A percentile compares a stretch with the other conserved stretches of the same genome.
phyloP scores from a whole-genome alignment of 1,284 basidiomycete genomes.

The Cutaneotrichosporon sp. region DNA sequence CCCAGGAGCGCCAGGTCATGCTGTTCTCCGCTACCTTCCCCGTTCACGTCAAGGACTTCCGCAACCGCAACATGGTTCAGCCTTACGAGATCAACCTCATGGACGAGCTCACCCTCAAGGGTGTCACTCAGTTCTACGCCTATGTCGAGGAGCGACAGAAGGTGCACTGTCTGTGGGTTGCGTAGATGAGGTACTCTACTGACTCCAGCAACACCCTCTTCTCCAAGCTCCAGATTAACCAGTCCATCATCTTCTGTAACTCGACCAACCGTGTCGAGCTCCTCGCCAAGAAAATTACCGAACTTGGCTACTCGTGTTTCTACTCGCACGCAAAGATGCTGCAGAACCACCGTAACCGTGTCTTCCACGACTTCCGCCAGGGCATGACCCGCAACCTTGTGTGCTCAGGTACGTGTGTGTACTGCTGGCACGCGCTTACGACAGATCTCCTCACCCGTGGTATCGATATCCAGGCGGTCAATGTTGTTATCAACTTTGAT shows the following conservation, averaged over 20 bases:
- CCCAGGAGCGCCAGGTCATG: slow-evolving; percentile 90
- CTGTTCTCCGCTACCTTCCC: slow-evolving; percentile 99
- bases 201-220: slow-evolving; percentile 31
- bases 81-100: slow-evolving; percentile 99
- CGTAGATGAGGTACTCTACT: neutral
- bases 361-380: slow-evolving; percentile 99
- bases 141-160: slow-evolving; percentile 99
- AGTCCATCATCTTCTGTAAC: slow-evolving; percentile 99
- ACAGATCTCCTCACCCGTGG: slow-evolving; percentile 93
- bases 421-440: neutral
- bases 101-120: slow-evolving; percentile 97
- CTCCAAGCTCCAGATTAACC: slow-evolving; percentile 88
- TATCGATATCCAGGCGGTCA: slow-evolving; percentile 99
- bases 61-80: slow-evolving; percentile 95
- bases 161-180: slow-evolving; percentile 75
- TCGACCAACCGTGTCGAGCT: slow-evolving; percentile 99
- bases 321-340: slow-evolving; percentile 99
- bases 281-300: slow-evolving; percentile 97
- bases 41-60: slow-evolving; percentile 98
- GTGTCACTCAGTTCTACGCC: slow-evolving; percentile 99
- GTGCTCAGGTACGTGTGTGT: slow-evolving; percentile 58
- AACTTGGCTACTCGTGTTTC: slow-evolving; percentile 99
- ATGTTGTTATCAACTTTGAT: slow-evolving; percentile 99
- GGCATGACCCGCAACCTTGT: slow-evolving; percentile 97
- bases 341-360: slow-evolving; percentile 95